Evolutionary conservation across 805 yeast species (phyloP).

Genomic region (Nakazawaea sp.): DNA sequence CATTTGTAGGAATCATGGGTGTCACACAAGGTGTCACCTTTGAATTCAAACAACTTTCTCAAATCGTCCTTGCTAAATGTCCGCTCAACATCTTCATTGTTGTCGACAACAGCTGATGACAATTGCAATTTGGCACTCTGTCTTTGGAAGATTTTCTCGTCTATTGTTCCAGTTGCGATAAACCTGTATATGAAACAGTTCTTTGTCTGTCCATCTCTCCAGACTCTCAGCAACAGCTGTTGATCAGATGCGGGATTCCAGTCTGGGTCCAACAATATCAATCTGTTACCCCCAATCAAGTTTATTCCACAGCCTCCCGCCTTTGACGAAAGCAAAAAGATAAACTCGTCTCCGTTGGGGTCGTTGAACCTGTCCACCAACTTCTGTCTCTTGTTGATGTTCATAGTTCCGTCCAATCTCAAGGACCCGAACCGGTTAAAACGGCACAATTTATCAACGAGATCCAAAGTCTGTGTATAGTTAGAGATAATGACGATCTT

Average conservation of each 20-base stretch:
- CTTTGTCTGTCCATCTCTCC: slow-evolving; percentile 99
- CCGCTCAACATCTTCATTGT: slow-evolving; percentile 90
- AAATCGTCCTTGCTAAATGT: slow-evolving; percentile 79
- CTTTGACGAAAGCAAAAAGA: slow-evolving; percentile 84
- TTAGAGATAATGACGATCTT: slow-evolving; percentile 93
- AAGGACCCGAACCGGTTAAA: slow-evolving; percentile 64
- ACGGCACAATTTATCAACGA: slow-evolving; percentile 84
- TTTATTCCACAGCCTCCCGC: slow-evolving; percentile 99
- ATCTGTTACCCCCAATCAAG: slow-evolving; percentile 90
- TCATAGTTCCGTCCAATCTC: slow-evolving; percentile 89
- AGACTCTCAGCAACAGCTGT: slow-evolving; percentile 94
- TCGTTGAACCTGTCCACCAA: slow-evolving; percentile 88
- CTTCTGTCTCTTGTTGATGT: slow-evolving; percentile 86
- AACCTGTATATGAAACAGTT: slow-evolving; percentile 94
- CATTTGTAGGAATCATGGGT: slow-evolving; percentile 92
- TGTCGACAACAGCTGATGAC: slow-evolving; percentile 95
- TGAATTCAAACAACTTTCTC: slow-evolving; percentile 66
- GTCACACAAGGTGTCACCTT: slow-evolving; percentile 66
- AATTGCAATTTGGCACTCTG: slow-evolving; percentile 91
- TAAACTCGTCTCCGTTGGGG: slow-evolving; percentile 82
- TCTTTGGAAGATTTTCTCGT: slow-evolving; percentile 92
- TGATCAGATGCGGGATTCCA: slow-evolving; percentile 99
- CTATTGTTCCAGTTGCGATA: slow-evolving; percentile 91
- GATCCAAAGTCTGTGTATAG: slow-evolving; percentile 89
- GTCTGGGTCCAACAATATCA: slow-evolving; percentile 82